Percentiles rank a stretch among this genome's conserved stretches.
Conservation (phyloP, 1,284 basidiomycete species). For the Apiotrichum veenhuisii region DNA sequence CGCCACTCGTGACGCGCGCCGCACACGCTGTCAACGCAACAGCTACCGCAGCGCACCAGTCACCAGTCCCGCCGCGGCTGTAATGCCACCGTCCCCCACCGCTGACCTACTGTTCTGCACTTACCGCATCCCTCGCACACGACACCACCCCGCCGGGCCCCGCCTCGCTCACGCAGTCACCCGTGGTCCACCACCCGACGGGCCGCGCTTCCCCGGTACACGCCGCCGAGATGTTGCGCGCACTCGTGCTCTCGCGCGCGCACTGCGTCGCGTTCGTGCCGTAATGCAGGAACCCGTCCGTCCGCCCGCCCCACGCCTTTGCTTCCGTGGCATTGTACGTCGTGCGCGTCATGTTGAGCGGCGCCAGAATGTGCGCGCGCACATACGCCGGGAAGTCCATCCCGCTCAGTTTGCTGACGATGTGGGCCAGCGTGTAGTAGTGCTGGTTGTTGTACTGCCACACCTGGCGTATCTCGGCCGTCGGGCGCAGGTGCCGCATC, state of each 20-base stretch:
- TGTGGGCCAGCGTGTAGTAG: conserved; percentile 25
- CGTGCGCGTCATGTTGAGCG: conserved; percentile 32
- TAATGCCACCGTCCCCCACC: too few species aligned
- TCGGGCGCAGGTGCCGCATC: conserved; percentile 30
- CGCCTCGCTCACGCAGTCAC: conserved; percentile 18
- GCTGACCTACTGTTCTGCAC: too few species aligned
- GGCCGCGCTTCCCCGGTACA: background rate
- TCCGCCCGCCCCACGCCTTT: conserved; percentile 12
- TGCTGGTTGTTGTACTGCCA: conserved; percentile 42
- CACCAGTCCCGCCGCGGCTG: too few species aligned
- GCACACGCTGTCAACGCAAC: too few species aligned
- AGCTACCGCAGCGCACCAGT: too few species aligned
- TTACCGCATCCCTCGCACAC: conserved; percentile 27
- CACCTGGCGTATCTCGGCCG: conserved; percentile 28
- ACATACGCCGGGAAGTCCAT: conserved; percentile 25
- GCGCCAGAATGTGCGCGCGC: conserved; percentile 30
- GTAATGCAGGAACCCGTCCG: conserved; percentile 16
- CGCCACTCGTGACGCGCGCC: too few species aligned
- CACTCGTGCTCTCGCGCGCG: background rate
- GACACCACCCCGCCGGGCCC: conserved; percentile 33
- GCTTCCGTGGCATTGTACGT: conserved; percentile 23
- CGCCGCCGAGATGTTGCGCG: conserved; percentile 11
- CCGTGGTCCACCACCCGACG: conserved; percentile 24
- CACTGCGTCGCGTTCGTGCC: conserved; percentile 13
- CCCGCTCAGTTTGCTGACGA: conserved; percentile 28